phyloP scores from a whole-genome alignment of 2,329 filamentous ascomycete genomes.

The Diaporthe sp. region DNA sequence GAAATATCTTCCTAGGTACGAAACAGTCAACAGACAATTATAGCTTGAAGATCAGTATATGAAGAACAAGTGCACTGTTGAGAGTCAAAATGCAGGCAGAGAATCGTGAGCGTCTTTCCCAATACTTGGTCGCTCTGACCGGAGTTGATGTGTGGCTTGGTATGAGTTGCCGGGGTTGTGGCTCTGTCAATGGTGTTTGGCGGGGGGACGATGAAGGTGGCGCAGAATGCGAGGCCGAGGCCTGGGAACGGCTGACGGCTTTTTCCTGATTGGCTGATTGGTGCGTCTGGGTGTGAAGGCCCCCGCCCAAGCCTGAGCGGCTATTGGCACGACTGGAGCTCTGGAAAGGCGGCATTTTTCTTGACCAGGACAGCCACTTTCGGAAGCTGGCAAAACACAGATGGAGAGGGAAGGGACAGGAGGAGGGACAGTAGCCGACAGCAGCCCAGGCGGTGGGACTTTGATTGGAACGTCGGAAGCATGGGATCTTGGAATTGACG shows the following conservation, averaged over 20 bases:
- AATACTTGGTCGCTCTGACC: too few species aligned
- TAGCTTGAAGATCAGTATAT: too few species aligned
- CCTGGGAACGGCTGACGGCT: slow-evolving; percentile 16
- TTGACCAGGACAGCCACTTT: neutral
- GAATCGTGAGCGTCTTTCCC: too few species aligned
- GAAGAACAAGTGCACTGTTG: too few species aligned
- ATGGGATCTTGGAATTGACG: slow-evolving; percentile 18
- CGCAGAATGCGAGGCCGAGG: slow-evolving; percentile 21
- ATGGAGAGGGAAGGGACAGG: neutral
- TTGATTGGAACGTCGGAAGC: neutral
- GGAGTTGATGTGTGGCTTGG: slow-evolving; percentile 19
- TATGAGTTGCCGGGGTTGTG: neutral
- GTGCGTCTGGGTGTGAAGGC: neutral
- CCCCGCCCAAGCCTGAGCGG: slow-evolving; percentile 4
- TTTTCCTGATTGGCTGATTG: slow-evolving; percentile 9
- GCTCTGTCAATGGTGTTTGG: slow-evolving; percentile 12
- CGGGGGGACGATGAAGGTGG: slow-evolving; percentile 1
- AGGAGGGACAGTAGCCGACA: neutral
- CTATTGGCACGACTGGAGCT: neutral
- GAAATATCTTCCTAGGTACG: too few species aligned
- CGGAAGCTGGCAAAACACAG: slow-evolving; percentile 1
- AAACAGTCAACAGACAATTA: too few species aligned
- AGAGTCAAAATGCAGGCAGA: too few species aligned
- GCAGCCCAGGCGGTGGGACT: neutral
- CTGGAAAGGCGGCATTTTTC: slow-evolving; percentile 12